A percentile compares a stretch with the other conserved stretches of the same genome.
phyloP scores from a whole-genome alignment of 305 asterid species.

The Petunia hybrid region DNA sequence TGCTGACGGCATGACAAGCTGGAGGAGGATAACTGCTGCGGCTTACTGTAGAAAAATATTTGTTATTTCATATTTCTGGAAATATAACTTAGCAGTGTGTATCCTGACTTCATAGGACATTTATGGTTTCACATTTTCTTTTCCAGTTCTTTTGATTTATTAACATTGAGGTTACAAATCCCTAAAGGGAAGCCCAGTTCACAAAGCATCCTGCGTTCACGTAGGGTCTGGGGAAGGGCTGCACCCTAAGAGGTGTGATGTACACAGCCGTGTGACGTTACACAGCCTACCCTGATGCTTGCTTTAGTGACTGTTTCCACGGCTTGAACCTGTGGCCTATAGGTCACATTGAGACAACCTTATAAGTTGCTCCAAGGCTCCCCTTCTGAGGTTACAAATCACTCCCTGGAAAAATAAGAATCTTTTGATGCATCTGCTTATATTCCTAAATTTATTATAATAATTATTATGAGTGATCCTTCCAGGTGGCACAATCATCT shows the following conservation, averaged over 20 bases:
- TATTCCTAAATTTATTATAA: constrained; percentile 4
- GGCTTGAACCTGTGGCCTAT: too few relatives aligned
- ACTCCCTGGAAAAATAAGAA: not conserved
- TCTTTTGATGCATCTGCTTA: not conserved
- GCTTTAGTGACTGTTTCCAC: too few relatives aligned
- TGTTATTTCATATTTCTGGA: not conserved
- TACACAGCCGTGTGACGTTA: too few relatives aligned
- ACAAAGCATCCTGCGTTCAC: too few relatives aligned
- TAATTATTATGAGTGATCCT: constrained; percentile 18
- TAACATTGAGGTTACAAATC: not conserved
- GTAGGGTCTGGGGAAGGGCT: too few relatives aligned
- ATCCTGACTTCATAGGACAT: constrained; percentile 10
- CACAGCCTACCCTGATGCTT: too few relatives aligned
- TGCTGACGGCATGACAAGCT: not conserved
- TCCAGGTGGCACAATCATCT: constrained; percentile 95
- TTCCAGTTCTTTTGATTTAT: constrained; percentile 19
- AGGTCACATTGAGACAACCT: too few relatives aligned
- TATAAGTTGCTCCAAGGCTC: too few relatives aligned
- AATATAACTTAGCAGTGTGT: not conserved
- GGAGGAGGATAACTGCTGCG: not conserved
- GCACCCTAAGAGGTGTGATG: too few relatives aligned
- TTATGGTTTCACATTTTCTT: not conserved
- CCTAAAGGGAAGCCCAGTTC: not conserved
- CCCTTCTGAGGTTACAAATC: not conserved
- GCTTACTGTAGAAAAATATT: constrained; percentile 11